Evolutionary conservation across 2,329 filamentous ascomycete species (phyloP).

Genomic region (Zopfia rhizophila): DNA sequence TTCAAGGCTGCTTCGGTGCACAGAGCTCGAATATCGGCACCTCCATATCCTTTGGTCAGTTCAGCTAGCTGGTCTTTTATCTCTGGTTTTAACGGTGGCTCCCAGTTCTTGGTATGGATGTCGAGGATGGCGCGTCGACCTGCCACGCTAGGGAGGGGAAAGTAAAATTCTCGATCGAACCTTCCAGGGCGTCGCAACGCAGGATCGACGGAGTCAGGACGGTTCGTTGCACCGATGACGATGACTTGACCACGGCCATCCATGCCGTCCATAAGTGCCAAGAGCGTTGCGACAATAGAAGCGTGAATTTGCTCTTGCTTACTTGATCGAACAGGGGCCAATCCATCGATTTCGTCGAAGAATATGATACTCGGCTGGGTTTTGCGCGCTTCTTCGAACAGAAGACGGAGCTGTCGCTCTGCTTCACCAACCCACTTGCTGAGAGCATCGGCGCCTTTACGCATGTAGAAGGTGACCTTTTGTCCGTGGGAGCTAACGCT

Average conservation of each 20-base stretch:
- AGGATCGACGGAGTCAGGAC: conserved; percentile 95
- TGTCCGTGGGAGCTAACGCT: conserved; percentile 87
- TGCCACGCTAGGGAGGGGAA: conserved; percentile 85
- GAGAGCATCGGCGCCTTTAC: conserved; percentile 95
- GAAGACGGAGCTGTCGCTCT: conserved; percentile 88
- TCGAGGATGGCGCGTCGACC: conserved; percentile 88
- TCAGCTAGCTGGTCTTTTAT: conserved; percentile 89
- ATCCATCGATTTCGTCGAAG: conserved; percentile 97
- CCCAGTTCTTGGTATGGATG: conserved; percentile 96
- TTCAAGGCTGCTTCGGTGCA: conserved; percentile 97
- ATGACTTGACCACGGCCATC: conserved; percentile 80
- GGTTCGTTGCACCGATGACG: conserved; percentile 98
- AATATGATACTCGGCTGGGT: conserved; percentile 99
- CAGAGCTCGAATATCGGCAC: conserved; percentile 91
- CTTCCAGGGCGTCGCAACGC: conserved; percentile 92
- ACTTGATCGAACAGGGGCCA: conserved; percentile 94
- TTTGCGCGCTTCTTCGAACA: conserved; percentile 95
- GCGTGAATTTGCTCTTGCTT: conserved; percentile 99
- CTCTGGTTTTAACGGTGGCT: conserved; percentile 73
- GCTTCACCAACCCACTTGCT: conserved; percentile 99
- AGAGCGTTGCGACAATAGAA: conserved; percentile 74
- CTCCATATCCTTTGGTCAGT: conserved; percentile 94
- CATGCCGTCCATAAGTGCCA: conserved; percentile 62
- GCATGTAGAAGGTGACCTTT: conserved; percentile 99
- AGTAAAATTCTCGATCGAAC: conserved; percentile 98